Evolutionary conservation across 1,284 basidiomycete species (phyloP).

Genomic region (Cutaneotrichosporon mucoides): DNA sequence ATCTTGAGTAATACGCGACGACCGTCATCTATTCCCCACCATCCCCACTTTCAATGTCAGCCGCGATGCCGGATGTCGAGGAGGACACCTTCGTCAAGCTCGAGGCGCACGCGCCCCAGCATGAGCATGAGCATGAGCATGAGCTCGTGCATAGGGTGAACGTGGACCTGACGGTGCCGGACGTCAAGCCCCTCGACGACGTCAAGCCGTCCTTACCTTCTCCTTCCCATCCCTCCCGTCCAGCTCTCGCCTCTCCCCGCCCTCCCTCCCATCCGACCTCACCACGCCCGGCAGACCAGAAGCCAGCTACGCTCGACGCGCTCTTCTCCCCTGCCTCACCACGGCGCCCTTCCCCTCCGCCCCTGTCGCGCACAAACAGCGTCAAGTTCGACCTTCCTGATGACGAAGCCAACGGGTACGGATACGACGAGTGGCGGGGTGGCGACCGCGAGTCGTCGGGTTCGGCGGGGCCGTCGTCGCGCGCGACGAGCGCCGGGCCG

Average conservation of each 20-base stretch:
- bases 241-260: neutral
- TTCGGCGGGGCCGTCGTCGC: neutral
- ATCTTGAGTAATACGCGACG: no score
- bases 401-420: neutral
- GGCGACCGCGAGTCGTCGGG: no score
- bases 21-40: no score
- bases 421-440: neutral
- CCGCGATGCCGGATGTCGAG: no score
- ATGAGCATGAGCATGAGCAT: no score
- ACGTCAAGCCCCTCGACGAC: neutral
- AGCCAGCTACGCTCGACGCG: neutral
- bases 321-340: conserved; percentile 5
- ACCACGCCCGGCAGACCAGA: neutral
- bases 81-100: no score
- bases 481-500: neutral
- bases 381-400: conserved; percentile 1
- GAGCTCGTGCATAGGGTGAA: no score
- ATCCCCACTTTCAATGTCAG: no score
- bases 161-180: no score
- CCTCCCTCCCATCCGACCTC: neutral
- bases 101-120: no score
- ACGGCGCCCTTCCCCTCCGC: neutral
- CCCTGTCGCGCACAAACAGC: neutral
- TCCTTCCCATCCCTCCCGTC: neutral
- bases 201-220: neutral